Base-by-base conservation (phyloP, 2,329 filamentous ascomycete genomes). In the Fusarium sp. region DNA sequence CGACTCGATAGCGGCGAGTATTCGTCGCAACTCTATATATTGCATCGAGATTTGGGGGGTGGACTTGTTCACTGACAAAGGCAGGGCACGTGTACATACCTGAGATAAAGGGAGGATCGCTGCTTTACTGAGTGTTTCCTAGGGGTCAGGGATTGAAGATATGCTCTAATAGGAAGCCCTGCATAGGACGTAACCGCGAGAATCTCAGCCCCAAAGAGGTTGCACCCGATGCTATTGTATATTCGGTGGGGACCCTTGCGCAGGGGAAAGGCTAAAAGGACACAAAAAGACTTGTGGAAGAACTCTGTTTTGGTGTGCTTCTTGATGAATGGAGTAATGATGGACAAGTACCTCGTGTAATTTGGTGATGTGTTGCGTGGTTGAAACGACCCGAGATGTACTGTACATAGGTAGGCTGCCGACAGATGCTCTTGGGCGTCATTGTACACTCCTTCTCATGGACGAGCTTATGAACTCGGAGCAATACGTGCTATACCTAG, bases 301-400 rank as follows among this genome's bases (percentile, higher is more conserved):
- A 51, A 37, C 13, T 46, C 51, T 43, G 14, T 44, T 27, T 48
- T 31, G 32, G 36, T 29, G 29, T 21, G 15, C n/a, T 21, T 23
- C 21, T 29, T 47, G 23, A 19, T 14, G 17, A 43, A 29, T 27
- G 39, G 21, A 39, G 19, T 37, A 25, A 29, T 43, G 35, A 23
- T 25, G 23, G 36, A 38, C 37, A 33, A 25, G 32, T 49, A 33
- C 39, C 31, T 36, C 27, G 44, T 19, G 32, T 15, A 25, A 49
- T 44, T 58, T 47, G 36, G 52, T 64, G 53, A 63, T 55, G 13
- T 33, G 11, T 46, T 42, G 31, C 45, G 23, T 46, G 27, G 38
- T 47, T 57, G 56, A 52, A 57, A 64, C 53, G 43, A 25, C 35
- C 21, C 21, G 41, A 33, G 23, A 37, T 57, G 60, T 47, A 64